These are phyloP conservation scores for Xylariales sp. DNA, from an alignment of 2,329 filamentous ascomycete species.

Conservation along the genomic window DNA sequence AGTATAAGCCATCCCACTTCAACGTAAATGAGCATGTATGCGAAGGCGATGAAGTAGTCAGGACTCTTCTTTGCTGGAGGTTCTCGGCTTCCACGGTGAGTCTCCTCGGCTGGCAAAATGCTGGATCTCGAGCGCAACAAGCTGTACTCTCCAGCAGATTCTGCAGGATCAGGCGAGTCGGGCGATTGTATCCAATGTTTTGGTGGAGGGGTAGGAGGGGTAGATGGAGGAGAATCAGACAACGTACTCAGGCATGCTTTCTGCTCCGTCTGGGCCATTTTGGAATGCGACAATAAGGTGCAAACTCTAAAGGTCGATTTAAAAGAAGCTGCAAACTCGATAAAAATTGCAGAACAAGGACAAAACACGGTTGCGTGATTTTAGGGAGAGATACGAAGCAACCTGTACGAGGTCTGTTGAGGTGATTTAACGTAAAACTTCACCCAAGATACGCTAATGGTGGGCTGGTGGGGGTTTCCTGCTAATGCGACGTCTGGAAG, in stretches of 20 bases:
- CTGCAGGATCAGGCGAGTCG: conserved; percentile 3
- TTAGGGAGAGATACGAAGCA: conserved; percentile 12
- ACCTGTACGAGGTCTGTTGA: conserved; percentile 10
- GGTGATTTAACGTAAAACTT: conserved; percentile 2
- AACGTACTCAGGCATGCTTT: conserved; percentile 60
- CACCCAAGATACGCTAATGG: conserved; percentile 4
- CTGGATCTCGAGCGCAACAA: background rate
- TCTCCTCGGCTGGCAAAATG: too few species aligned
- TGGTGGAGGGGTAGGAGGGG: too few species aligned
- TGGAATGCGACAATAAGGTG: too few species aligned
- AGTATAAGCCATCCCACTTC: conserved; percentile 49
- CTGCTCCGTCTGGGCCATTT: conserved; percentile 38
- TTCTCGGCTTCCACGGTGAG: too few species aligned
- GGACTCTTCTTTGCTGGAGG: conserved; percentile 15
- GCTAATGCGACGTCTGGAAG: background rate
- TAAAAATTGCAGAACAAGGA: too few species aligned
- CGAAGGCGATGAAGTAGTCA: conserved; percentile 38
- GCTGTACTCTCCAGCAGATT: too few species aligned
- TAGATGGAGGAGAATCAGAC: conserved; percentile 24
- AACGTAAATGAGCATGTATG: conserved; percentile 51
- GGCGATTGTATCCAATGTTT: background rate
- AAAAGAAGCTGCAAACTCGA: too few species aligned
- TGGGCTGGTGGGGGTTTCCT: conserved; percentile 6
- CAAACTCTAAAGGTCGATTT: too few species aligned
- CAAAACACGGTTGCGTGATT: too few species aligned